Conservation (phyloP, 31 red algal species). For the Endocladia muricata region DNA sequence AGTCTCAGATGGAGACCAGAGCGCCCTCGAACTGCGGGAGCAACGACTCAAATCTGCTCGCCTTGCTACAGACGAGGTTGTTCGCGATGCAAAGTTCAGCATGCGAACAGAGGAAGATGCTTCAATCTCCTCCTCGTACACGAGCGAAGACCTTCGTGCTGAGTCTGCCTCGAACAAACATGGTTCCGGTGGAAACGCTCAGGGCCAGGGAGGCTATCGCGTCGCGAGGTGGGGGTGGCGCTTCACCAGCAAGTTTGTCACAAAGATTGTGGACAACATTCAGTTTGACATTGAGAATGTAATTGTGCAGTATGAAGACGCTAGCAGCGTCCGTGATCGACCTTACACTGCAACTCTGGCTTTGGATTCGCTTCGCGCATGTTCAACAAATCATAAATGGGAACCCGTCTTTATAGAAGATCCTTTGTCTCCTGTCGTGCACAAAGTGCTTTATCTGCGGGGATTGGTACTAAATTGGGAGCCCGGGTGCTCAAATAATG, state of each 20-base stretch:
- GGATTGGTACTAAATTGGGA: slow-evolving; percentile 75
- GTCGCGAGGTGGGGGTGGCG: slow-evolving; percentile 66
- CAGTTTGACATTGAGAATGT: slow-evolving; percentile 89
- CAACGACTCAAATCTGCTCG: slow-evolving; percentile 69
- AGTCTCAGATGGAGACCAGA: slow-evolving; percentile 66
- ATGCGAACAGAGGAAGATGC: slow-evolving; percentile 8
- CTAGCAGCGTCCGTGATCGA: slow-evolving; percentile 57
- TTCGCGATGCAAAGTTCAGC: slow-evolving; percentile 79
- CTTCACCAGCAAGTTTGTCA: slow-evolving; percentile 75
- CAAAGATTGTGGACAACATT: slow-evolving; percentile 82
- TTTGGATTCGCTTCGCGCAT: slow-evolving; percentile 60
- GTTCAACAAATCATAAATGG: slow-evolving; percentile 77
- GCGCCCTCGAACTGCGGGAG: slow-evolving; percentile 70
- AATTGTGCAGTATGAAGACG: slow-evolving; percentile 82
- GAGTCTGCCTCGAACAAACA: neutral
- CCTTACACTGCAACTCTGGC: slow-evolving; percentile 71
- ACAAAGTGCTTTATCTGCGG: slow-evolving; percentile 70
- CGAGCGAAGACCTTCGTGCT: neutral
- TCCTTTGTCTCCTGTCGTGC: slow-evolving; percentile 56
- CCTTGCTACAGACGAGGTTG: slow-evolving; percentile 78
- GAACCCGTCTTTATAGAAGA: slow-evolving; percentile 70
- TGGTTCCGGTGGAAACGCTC: neutral
- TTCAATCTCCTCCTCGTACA: neutral
- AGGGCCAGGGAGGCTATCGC: slow-evolving; percentile 8
- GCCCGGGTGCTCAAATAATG: slow-evolving; percentile 52